Percentiles rank a stretch among this genome's conserved stretches.
These are phyloP conservation scores for Nakazawaea ishiwadae DNA, from an alignment of 805 yeast species.

Conservation along the genomic window DNA sequence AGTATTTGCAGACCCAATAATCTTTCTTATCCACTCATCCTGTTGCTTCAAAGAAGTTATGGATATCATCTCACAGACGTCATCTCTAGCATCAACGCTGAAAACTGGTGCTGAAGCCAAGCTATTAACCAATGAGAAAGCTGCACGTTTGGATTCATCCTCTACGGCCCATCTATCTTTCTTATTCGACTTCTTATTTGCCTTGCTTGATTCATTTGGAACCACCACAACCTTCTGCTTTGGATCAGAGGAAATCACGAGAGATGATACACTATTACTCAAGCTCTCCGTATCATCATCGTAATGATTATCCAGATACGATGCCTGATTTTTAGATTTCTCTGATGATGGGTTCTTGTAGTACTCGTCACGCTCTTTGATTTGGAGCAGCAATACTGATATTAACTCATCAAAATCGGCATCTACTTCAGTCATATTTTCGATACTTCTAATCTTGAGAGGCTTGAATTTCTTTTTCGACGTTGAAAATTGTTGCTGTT, in stretches of 20 bases:
- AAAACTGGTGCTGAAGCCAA: slow-evolving; percentile 68
- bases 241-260: slow-evolving; percentile 24
- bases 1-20: slow-evolving; percentile 76
- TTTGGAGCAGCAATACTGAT: slow-evolving; percentile 28
- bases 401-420: slow-evolving; percentile 65
- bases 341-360: slow-evolving; percentile 1
- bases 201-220: slow-evolving; percentile 76
- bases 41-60: slow-evolving; percentile 69
- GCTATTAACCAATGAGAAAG: slow-evolving; percentile 46
- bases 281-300: slow-evolving; percentile 18
- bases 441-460: slow-evolving; percentile 62
- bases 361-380: slow-evolving; percentile 17
- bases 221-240: slow-evolving; percentile 61
- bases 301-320: slow-evolving; percentile 11
- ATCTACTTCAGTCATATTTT: slow-evolving; percentile 62
- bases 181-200: slow-evolving; percentile 69
- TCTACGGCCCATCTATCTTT: slow-evolving; percentile 75
- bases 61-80: slow-evolving; percentile 77
- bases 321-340: neutral
- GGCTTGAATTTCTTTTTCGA: slow-evolving; percentile 65
- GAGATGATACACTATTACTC: slow-evolving; percentile 17
- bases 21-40: slow-evolving; percentile 81
- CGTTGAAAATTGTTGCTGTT: slow-evolving; percentile 46
- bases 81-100: slow-evolving; percentile 72
- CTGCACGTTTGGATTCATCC: slow-evolving; percentile 62